Evolutionary conservation across 1,284 basidiomycete species (phyloP), one percentile per base, ranked within the genome.

Genomic region (Kalmanozyma brasiliensis): DNA sequence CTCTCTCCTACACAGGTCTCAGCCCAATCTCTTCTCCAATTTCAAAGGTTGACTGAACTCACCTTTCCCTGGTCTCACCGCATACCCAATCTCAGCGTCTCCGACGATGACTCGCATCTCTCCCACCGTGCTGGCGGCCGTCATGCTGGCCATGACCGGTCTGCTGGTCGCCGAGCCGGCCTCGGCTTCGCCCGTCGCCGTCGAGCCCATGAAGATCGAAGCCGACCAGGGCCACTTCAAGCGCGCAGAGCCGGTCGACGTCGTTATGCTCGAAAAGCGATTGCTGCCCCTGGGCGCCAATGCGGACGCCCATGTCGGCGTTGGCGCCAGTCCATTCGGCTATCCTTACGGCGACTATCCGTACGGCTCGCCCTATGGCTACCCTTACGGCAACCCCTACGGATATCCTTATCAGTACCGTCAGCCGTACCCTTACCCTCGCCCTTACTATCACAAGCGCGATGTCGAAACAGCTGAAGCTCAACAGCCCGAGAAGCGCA

Each of bases 61-160:
- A n/a, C n/a, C n/a, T n/a, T n/a, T n/a, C n/a, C n/a, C n/a, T n/a
- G n/a, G n/a, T n/a, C n/a, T n/a, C n/a, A n/a, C n/a, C n/a, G n/a
- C n/a, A n/a, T n/a, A n/a, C n/a, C n/a, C n/a, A 26, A 26, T n/a
- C 33, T 16, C 22, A 16, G 9, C 29, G 3, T 41, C 17, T 13
- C 13, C 26, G 44, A 52, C 38, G 45, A 65, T 65, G 62, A 37
- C 62, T 45, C 55, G 62, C 7, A 23, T 65, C 33, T 59, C 62
- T 16, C 46, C 51, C 23, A 34, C 43, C 23, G 51, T 65, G 33
- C 5, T 65, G 3, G 22, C 49, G 43, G 43, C 51, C 20, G 62
- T 65, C 29, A 48, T 65, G 47, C 41, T 59, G 37, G 56, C 51
- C 56, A 53, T 65, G 47, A 52, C 32, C 23, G 58, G 52, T 29